Base-by-base conservation (phyloP, 2,329 filamentous ascomycete species). In the Diplodia intermedia region DNA sequence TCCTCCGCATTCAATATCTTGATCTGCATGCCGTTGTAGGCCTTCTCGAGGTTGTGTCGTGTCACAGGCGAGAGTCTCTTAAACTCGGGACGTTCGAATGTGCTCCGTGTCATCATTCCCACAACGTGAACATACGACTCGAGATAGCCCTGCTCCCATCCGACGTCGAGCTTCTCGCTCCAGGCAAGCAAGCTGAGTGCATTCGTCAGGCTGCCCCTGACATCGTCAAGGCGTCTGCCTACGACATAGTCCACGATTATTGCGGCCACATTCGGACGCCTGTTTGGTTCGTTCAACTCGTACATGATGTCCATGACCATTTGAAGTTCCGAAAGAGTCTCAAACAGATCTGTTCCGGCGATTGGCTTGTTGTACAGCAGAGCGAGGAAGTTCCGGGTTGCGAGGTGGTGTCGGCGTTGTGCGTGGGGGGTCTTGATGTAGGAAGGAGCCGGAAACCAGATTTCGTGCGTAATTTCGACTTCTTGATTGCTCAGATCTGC, bases 321-420 rank as follows among this genome's bases (percentile, higher is more conserved):
- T 49, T 88, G 87, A 0, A 92, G 79, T 71, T 91, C 89, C 0
- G 81, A 81, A 5, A 92, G 78, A 43, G 89, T 88, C 71, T 90
- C 87, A 71, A 85, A 86, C 0, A 91, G 76, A 4, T 89, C 88
- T 1, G 86, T 73, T 0, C 90, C 90, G 2, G 91, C 89, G 0
- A 91, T 81, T 0, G 89, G 89, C 26, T 86, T 86, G 63, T 87
- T 84, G 72, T 87, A 89, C 1, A 91, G 76, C 40, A 91, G 78
- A 0, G 89, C 89, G 71, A 92, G 88, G 54, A 91, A 85, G 72
- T 91, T 92, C 23, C 90, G 85, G 0, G 89, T 89, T 0, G 89
- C 89, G 56, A 91, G 83, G 71, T 89, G 87, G 70, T 90, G 83
- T 0, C 87, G 82, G 84, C 81, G 66, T 83, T 84, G 52, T 84